Evolutionary conservation across 345 rosid genomes (phyloP), one percentile per base, ranked within the genome.

Genomic region (Punica granatum): DNA sequence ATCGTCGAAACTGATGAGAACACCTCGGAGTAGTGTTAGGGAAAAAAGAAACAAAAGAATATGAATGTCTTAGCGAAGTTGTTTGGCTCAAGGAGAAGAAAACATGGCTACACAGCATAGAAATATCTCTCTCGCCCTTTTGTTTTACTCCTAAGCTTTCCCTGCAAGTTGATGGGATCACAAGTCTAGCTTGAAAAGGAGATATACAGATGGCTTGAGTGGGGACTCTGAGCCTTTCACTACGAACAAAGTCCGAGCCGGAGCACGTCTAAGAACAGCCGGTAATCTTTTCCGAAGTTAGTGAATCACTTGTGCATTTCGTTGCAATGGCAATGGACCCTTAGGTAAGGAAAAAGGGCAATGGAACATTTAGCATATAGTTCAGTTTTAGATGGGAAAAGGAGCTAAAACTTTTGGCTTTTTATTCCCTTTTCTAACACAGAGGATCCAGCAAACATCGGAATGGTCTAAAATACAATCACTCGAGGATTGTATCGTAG

Each of bases 91-190:
- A 14, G 35, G 34, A 67, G 39, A 67, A 35, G 49, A 54, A 32
- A 28, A 18, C 60, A 51, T 35, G 63, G 14, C 36, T 25, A 68
- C 16, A 54, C 26, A 21, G 60, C 37, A 15, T 8, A 32, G 53
- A 46, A 68, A 46, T 32, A 16, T 28, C 42, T 23, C 60, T 49
- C 9, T 66, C 61, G 26, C 60, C 41, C 39, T 66, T 26, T 66
- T 19, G 30, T 46, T 31, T 54, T 26, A 66, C 42, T 49, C 35
- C 8, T 48, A 33, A 25, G 60, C 32, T 4, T 34, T 1, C 69
- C 19, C 60, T 49, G 42, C 37, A 16, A n/a, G 41, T 49, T 33
- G 60, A 42, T 66, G 14, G 43, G 43, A 18, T 66, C 33, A 21
- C 26, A 53, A 44, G 33, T 35, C 56, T 48, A 26, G 25, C 19